Evolutionary conservation across 495 filamentous ascomycete genomes (phyloP).

Genomic region (Hapsidospora chrysogenum): DNA sequence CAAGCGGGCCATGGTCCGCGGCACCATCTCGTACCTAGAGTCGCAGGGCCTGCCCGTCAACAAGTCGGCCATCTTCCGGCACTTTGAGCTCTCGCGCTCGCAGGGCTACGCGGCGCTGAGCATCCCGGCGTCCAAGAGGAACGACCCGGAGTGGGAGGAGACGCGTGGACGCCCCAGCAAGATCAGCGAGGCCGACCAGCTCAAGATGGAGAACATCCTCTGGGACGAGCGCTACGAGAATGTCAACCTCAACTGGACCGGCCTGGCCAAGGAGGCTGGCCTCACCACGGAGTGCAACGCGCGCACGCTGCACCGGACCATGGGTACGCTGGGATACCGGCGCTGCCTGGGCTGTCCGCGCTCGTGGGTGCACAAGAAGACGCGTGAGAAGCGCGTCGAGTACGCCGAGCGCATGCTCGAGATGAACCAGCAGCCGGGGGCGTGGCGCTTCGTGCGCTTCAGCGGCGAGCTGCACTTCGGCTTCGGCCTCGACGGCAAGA

Average conservation of each 20-base stretch:
- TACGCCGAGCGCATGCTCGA: neutral
- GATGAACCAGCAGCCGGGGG: neutral
- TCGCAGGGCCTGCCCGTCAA: conserved; percentile 3
- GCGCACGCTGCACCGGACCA: conserved; percentile 1
- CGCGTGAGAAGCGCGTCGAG: conserved; percentile 1
- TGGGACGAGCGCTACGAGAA: conserved; percentile 1
- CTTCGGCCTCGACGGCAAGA: conserved; percentile 3
- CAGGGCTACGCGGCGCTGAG: conserved; percentile 3
- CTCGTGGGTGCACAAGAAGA: neutral
- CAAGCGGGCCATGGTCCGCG: conserved; percentile 2
- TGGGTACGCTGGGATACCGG: conserved; percentile 1
- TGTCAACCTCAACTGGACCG: conserved; percentile 3
- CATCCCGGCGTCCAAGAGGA: neutral
- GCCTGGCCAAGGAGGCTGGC: neutral
- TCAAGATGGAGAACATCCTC: conserved; percentile 3
- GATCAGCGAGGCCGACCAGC: neutral
- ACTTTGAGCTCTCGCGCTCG: conserved; percentile 2
- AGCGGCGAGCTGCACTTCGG: conserved; percentile 3
- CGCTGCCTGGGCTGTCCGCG: conserved; percentile 1
- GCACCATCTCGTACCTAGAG: conserved; percentile 3
- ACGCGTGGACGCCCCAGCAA: conserved; percentile 3
- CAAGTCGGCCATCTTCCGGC: conserved; percentile 2
- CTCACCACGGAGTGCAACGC: conserved; percentile 2
- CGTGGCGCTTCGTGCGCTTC: conserved; percentile 4
- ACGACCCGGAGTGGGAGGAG: conserved; percentile 2